A percentile compares a stretch with the other conserved stretches of the same genome.
Conservation (phyloP, 1,139 yeast species). For the Sugiyamaella castrensis region DNA sequence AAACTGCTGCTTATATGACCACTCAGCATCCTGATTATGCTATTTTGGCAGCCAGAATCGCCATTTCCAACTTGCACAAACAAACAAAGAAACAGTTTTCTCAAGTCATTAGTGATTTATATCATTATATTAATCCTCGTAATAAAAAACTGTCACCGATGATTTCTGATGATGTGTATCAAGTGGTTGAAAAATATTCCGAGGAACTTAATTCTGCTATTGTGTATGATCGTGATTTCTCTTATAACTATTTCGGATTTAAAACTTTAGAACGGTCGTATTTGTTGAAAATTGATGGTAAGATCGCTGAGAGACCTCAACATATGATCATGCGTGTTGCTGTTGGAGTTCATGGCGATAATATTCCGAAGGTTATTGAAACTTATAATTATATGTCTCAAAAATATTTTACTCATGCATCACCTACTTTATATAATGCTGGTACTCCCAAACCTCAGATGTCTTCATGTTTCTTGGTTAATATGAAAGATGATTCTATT, state of each 20-base stretch:
- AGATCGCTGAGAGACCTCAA: constrained; percentile 87
- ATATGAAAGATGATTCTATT: constrained; percentile 86
- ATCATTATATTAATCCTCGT: constrained; percentile 74
- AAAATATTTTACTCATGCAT: constrained; percentile 82
- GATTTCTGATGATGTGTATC: constrained; percentile 70
- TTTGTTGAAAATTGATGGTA: constrained; percentile 63
- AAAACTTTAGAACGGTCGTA: constrained; percentile 85
- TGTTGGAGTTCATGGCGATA: constrained; percentile 78
- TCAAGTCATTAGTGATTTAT: constrained; percentile 68
- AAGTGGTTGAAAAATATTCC: constrained; percentile 58
- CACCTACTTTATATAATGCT: constrained; percentile 86
- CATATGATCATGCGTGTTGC: constrained; percentile 88
- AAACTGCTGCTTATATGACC: constrained; percentile 96
- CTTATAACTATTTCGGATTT: constrained; percentile 81
- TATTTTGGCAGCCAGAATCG: constrained; percentile 89
- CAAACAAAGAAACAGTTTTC: constrained; percentile 89
- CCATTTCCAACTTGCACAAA: constrained; percentile 86
- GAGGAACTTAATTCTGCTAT: constrained; percentile 78
- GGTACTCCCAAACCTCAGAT: constrained; percentile 86
- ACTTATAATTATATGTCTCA: constrained; percentile 82
- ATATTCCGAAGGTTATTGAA: constrained; percentile 68
- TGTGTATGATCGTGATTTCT: constrained; percentile 79
- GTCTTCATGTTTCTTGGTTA: constrained; percentile 85
- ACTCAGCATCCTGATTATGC: constrained; percentile 97
- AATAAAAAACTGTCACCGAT: constrained; percentile 74